These are phyloP conservation scores for Strigomonas culicis DNA, from an alignment of 208 protist genomes.

Conservation along the genomic window DNA sequence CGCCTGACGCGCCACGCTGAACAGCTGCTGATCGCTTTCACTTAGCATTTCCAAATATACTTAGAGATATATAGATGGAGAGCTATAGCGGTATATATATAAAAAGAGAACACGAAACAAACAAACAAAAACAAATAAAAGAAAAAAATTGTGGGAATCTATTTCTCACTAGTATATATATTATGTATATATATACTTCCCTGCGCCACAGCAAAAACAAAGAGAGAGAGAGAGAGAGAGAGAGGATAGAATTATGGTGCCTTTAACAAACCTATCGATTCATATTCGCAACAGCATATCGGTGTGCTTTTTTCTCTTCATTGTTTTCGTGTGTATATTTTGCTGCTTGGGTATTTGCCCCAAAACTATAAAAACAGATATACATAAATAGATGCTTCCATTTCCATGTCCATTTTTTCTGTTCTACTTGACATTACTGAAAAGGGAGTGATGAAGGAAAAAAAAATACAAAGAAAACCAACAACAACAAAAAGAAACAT, in stretches of 20 bases:
- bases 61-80: no score
- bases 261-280: background rate
- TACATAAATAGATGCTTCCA: background rate
- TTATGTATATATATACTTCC: conserved; percentile 1
- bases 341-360: background rate
- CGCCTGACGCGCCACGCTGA: conserved; percentile 40
- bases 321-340: background rate
- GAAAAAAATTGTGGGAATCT: conserved; percentile 14
- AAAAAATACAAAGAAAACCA: no score
- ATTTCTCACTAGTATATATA: background rate
- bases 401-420: no score
- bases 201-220: background rate
- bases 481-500: conserved; percentile 1
- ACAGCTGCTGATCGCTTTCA: conserved; percentile 50
- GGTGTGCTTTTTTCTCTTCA: background rate
- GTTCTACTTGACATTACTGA: no score
- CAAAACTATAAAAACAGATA: background rate
- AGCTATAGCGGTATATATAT: conserved; percentile 9
- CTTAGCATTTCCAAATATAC: no score
- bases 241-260: conserved; percentile 1
- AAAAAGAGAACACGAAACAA: conserved; percentile 28
- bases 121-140: conserved; percentile 26
- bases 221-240: conserved; percentile 13
- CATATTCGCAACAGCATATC: background rate
- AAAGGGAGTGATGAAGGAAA: no score